These are phyloP conservation scores for Trypethelium eluteriae DNA, from an alignment of 495 filamentous ascomycete species.

Conservation along the genomic window DNA sequence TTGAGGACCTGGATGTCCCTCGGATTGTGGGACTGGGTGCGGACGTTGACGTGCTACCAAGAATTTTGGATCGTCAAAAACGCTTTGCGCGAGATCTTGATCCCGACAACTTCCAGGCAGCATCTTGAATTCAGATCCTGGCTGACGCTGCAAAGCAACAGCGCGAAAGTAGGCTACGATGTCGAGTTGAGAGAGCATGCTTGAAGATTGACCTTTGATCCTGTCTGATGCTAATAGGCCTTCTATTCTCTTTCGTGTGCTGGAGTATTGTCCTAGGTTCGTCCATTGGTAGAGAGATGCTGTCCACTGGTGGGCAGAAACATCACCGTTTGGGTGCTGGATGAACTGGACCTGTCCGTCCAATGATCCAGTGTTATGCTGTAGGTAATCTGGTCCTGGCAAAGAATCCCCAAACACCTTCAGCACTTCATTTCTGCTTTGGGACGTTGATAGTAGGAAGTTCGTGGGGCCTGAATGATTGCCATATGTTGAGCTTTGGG, in stretches of 20 bases:
- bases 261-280: constrained; percentile 34
- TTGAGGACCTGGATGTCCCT: not conserved
- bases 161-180: constrained; percentile 33
- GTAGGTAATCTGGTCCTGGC: constrained; percentile 29
- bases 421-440: constrained; percentile 22
- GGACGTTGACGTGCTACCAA: not conserved
- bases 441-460: not conserved
- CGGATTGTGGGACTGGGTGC: not conserved
- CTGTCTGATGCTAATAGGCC: constrained; percentile 32
- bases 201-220: constrained; percentile 27
- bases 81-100: not conserved
- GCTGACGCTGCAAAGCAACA: constrained; percentile 30
- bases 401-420: constrained; percentile 31
- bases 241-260: constrained; percentile 33
- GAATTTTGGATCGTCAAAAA: not conserved
- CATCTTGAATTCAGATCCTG: not conserved
- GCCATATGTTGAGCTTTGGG: not conserved
- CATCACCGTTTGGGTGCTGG: constrained; percentile 35
- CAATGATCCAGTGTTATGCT: constrained; percentile 23
- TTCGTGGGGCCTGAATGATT: not conserved
- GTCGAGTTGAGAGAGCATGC: constrained; percentile 26
- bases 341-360: constrained; percentile 34
- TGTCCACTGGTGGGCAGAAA: constrained; percentile 38
- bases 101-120: not conserved
- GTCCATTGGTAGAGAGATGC: constrained; percentile 27